Evolutionary conservation across 352 stramenopile genomes (phyloP), one percentile per base, ranked within the genome.

Genomic region (Phytopythium ostracodes): DNA sequence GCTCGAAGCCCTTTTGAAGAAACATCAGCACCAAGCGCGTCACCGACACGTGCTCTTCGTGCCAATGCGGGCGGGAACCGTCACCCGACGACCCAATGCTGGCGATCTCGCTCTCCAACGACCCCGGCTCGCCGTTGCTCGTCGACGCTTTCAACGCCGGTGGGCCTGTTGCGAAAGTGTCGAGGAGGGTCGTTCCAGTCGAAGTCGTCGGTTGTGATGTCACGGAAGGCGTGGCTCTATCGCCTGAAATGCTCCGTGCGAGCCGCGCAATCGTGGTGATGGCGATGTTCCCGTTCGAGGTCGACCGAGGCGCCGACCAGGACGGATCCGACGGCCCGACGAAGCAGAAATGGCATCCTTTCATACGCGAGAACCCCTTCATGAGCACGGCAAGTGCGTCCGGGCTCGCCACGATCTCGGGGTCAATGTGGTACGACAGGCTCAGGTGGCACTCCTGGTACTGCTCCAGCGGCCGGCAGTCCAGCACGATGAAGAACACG

Each of bases 301-400:
- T 66, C 4, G 73, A 71, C 24, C 68, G 68, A 3, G 56, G 24
- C 2, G 62, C 49, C 7, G 65, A 46, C 38, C 46, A 59, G 6
- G 59, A 65, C 18, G 81, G 68, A 8, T 71, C 66, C 2, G 78
- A 82, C 17, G 76, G 83, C 4, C 88, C 88, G 51, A 96, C 81
- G 58, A 96, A 94, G 59, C 88, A 96, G 65, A 96, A 96, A 53
- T 96, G 88, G 51, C 84, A 94, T 1, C 87, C 86, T 77, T 96
- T 95, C 86, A 96, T 96, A 6, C 77, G 70, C 29, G 71, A 72
- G 42, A 96, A 94, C 0, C 84, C 85, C 51, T 94, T 88, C 64
- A 96, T 78, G 12, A 96, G 71, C 31, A 82, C 75, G 22, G 82
- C 75, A 18, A 96, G 64, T 11, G 76, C 84, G 52, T 95, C 86